Conservation (phyloP, 345 rosid genomes). For the Excoecaria cochinchinensis region DNA sequence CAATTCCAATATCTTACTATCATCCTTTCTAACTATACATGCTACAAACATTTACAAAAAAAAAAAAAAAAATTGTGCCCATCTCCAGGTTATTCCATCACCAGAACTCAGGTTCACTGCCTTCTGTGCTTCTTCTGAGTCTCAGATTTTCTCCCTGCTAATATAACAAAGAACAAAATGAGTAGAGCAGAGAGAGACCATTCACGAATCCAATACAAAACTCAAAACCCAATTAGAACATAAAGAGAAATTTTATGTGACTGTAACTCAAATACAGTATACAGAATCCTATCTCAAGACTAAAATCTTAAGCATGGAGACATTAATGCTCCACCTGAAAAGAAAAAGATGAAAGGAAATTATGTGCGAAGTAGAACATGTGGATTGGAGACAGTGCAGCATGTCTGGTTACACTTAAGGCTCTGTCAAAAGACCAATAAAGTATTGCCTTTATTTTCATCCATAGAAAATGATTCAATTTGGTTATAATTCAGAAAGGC, state of each 20-base stretch:
- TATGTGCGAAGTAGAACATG: neutral
- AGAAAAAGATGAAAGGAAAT: neutral
- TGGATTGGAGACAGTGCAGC: neutral
- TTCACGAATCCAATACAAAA: neutral
- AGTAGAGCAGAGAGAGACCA: neutral
- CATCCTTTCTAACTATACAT: neutral
- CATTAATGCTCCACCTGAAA: neutral
- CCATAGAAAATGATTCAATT: neutral
- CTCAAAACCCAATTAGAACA: neutral
- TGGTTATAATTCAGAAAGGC: neutral
- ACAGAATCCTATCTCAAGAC: neutral
- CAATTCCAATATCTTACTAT: neutral
- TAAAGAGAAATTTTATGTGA: too few relatives aligned
- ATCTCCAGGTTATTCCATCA: neutral
- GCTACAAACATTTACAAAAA: neutral
- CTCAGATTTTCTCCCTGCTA: slow-evolving; percentile 4
- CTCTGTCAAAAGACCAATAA: neutral
- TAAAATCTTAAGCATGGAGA: neutral
- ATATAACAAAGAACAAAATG: neutral
- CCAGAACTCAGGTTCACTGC: neutral
- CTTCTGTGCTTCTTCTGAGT: slow-evolving; percentile 11
- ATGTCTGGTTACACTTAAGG: neutral
- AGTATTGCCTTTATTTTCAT: neutral
- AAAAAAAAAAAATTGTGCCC: too few relatives aligned
- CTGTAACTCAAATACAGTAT: neutral